phyloP scores from a whole-genome alignment of 1,139 yeast genomes.

The Komagataea norvegica region DNA sequence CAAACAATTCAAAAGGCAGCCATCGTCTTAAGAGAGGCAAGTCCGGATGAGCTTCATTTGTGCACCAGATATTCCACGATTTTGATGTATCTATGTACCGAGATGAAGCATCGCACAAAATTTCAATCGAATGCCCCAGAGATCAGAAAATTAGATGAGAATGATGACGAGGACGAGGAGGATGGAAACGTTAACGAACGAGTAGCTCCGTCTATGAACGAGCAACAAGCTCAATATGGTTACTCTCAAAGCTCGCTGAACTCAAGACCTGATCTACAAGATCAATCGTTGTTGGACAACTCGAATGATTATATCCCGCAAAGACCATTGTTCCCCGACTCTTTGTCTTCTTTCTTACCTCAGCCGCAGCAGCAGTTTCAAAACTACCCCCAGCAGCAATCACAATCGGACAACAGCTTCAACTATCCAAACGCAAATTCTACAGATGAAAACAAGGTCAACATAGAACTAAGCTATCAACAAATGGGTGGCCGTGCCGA shows the following conservation, averaged over 20 bases:
- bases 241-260: background rate
- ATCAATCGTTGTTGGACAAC: background rate
- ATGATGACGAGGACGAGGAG: slow-evolving; percentile 21
- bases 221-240: background rate
- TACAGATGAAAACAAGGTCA: background rate
- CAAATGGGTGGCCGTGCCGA: slow-evolving; percentile 15
- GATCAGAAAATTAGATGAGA: slow-evolving; percentile 20
- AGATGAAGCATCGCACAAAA: slow-evolving; percentile 46
- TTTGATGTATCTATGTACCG: slow-evolving; percentile 70
- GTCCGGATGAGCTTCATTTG: slow-evolving; percentile 86
- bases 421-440: slow-evolving; percentile 12
- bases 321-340: slow-evolving; percentile 5
- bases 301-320: slow-evolving; percentile 9
- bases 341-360: background rate
- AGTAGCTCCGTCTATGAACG: slow-evolving; percentile 7
- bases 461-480: slow-evolving; percentile 11
- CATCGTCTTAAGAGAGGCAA: slow-evolving; percentile 67
- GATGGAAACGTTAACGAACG: slow-evolving; percentile 9
- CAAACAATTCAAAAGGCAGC: slow-evolving; percentile 70
- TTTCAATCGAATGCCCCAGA: slow-evolving; percentile 22
- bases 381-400: slow-evolving; percentile 4
- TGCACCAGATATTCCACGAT: slow-evolving; percentile 80
- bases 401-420: slow-evolving; percentile 8
- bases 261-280: background rate
- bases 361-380: slow-evolving; percentile 1